Evolutionary conservation across 2,329 filamentous ascomycete genomes (phyloP), one percentile per base, ranked within the genome.

Genomic region (Chaetomiaceae sp.): DNA sequence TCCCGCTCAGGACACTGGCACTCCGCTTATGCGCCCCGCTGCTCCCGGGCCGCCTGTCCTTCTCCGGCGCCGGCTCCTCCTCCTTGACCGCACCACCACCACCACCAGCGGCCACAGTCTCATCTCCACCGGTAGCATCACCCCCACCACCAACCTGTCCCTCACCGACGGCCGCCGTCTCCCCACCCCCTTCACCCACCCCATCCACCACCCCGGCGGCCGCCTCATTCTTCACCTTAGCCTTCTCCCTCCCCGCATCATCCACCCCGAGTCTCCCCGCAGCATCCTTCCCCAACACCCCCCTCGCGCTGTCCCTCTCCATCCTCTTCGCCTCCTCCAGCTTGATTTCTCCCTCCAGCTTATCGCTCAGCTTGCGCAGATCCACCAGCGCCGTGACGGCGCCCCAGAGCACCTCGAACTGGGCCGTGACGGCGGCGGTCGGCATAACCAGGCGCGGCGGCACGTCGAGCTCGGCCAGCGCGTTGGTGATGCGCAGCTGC

Each of bases 1-100:
- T 69, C 14, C 73, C 70, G 62, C 86, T 91, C 43, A 94, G 64
- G 26, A 89, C 86, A 63, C 88, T 94, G 1, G 87, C 87, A 62
- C 88, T 93, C 49, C 88, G 78, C 70, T 94, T 94, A 53, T 85
- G 83, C 0, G 66, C 57, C 8, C 67, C 58, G 44, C 41, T 47
- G 26, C 45, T 42, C 4, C 26, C 38, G 15, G 38, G 38, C 9
- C 45, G 56, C n/a, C 29, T 38, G 22, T 38, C 42, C 42, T 17
- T 33, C 34, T 24, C 34, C 24, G 12, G 9, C 33, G 24, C 42
- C 12, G 14, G 24, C 26, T 45, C 18, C 24, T 45, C 18, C 24
- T 20, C n/a, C 32, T 27, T 36, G 8, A 20, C 34, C 3, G 32
- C 20, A 12, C n/a, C 24, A 30, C 14, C 30, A 29, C 29, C 17